These are phyloP conservation scores for Kwoniella shandongensis DNA, from an alignment of 768 basidiomycete species.

Conservation along the genomic window DNA sequence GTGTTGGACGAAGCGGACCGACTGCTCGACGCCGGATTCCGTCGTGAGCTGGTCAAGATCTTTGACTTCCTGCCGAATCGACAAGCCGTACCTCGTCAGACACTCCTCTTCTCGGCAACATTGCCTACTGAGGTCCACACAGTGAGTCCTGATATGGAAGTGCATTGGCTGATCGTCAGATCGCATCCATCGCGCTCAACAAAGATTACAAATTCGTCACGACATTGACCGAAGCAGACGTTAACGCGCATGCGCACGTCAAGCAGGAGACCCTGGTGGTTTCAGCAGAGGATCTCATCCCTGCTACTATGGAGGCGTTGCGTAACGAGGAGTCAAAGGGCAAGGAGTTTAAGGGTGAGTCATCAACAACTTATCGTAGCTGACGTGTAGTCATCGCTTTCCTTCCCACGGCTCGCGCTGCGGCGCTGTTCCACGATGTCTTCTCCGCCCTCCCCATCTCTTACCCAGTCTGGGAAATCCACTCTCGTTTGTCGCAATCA, in stretches of 20 bases:
- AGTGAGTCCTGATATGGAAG: conserved; percentile 17
- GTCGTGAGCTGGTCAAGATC: conserved; percentile 50
- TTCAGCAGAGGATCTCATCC: conserved; percentile 56
- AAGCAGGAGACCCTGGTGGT: conserved; percentile 57
- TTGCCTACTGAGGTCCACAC: conserved; percentile 55
- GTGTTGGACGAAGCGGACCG: conserved; percentile 57
- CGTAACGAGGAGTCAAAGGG: conserved; percentile 20
- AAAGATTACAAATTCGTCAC: conserved; percentile 59
- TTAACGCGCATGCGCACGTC: conserved; percentile 66
- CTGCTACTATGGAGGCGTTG: conserved; percentile 50
- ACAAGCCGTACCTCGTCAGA: conserved; percentile 51
- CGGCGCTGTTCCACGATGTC: conserved; percentile 56
- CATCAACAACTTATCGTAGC: neutral
- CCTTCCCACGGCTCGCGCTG: conserved; percentile 67
- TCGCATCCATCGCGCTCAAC: conserved; percentile 54
- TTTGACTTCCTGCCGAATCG: conserved; percentile 30
- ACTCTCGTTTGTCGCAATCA: conserved; percentile 61
- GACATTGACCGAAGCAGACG: conserved; percentile 62
- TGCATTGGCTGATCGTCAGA: conserved; percentile 47
- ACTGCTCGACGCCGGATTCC: conserved; percentile 56
- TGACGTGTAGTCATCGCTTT: conserved; percentile 60
- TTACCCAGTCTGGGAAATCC: conserved; percentile 59
- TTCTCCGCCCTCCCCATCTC: conserved; percentile 23
- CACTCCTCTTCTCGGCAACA: conserved; percentile 58
- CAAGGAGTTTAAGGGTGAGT: conserved; percentile 39